Percentiles rank a stretch among this genome's conserved stretches.
Evolutionary conservation across 2,329 filamentous ascomycete genomes (phyloP).

Genomic region (Xylariaceae sp.): DNA sequence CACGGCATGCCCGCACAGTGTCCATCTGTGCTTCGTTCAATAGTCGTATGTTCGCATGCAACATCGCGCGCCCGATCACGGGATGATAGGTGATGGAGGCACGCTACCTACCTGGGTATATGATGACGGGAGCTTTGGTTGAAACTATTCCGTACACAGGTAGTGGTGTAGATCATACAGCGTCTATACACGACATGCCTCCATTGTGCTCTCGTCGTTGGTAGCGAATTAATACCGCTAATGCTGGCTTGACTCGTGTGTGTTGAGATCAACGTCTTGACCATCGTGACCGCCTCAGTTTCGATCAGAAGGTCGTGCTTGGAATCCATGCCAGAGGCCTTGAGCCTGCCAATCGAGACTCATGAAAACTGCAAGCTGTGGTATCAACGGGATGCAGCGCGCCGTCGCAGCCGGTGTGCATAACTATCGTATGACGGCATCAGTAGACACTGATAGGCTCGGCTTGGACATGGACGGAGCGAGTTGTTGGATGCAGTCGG

Average conservation of each 20-base stretch:
- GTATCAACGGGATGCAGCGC: constrained; percentile 5
- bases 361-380: constrained; percentile 5
- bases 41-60: not conserved
- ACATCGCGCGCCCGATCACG: not conserved
- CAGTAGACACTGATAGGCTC: constrained; percentile 5
- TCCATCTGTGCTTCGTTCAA: not conserved
- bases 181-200: not conserved
- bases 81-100: not conserved
- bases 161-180: not conserved
- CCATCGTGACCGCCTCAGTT: not conserved
- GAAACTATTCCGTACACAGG: not conserved
- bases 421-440: constrained; percentile 15
- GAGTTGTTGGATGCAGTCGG: not conserved
- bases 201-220: not conserved
- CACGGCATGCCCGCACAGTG: not conserved
- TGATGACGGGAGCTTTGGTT: not conserved
- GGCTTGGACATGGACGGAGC: not conserved
- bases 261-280: not conserved
- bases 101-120: not conserved
- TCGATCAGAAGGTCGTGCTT: not conserved
- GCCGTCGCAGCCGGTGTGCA: not conserved
- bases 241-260: not conserved
- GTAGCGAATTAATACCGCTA: not conserved
- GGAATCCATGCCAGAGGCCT: not conserved
- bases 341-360: not conserved